A percentile compares a stretch with the other conserved stretches of the same genome.
Evolutionary conservation across 169 alveolate genomes (phyloP).

Genomic region (Plasmodium gaboni): DNA sequence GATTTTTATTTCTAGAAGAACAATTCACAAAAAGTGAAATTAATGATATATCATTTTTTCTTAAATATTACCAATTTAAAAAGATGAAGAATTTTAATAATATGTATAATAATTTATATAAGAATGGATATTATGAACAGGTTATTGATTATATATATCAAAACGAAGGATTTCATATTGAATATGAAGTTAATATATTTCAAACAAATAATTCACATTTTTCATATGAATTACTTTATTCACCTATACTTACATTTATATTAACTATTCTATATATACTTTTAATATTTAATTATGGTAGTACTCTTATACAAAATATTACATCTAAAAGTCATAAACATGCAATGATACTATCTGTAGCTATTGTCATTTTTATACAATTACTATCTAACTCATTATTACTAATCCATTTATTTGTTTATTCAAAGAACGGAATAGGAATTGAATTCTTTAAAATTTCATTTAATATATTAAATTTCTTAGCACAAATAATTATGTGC

Average conservation of each 20-base stretch:
- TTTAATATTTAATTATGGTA: slow-evolving; percentile 55
- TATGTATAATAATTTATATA: slow-evolving; percentile 71
- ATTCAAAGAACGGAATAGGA: slow-evolving; percentile 68
- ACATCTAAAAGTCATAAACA: slow-evolving; percentile 43
- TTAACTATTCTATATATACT: slow-evolving; percentile 47
- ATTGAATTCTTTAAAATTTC: slow-evolving; percentile 55
- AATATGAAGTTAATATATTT: slow-evolving; percentile 63
- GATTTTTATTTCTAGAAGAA: slow-evolving; percentile 60
- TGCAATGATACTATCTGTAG: slow-evolving; percentile 44
- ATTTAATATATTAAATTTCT: slow-evolving; percentile 56
- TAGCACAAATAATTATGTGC: slow-evolving; percentile 68
- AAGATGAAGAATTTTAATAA: slow-evolving; percentile 63
- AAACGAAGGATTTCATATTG: slow-evolving; percentile 56
- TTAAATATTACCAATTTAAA: slow-evolving; percentile 51
- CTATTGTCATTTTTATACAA: slow-evolving; percentile 58
- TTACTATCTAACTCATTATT: slow-evolving; percentile 53
- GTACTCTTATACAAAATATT: slow-evolving; percentile 42
- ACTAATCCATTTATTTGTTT: slow-evolving; percentile 57
- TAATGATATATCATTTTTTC: slow-evolving; percentile 53
- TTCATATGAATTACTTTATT: slow-evolving; percentile 57
- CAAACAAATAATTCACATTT: slow-evolving; percentile 67
- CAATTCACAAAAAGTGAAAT: slow-evolving; percentile 49
- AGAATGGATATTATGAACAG: slow-evolving; percentile 61
- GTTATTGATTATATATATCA: slow-evolving; percentile 66
- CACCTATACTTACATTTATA: slow-evolving; percentile 55